Conservation (phyloP, 345 rosid species). For the Citrus australasica region DNA sequence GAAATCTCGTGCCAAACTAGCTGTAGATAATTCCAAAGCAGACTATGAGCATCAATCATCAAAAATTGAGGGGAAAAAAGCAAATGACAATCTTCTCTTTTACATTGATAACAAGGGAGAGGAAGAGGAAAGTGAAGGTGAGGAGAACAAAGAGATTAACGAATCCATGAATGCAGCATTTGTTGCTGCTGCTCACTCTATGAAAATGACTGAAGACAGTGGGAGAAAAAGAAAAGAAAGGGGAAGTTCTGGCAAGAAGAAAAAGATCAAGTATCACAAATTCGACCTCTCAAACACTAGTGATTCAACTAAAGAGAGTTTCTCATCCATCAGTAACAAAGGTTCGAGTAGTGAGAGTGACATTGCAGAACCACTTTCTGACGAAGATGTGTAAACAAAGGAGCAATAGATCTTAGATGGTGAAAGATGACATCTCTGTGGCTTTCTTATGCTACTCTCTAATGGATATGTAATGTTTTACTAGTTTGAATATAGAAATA, state of each 20-base stretch:
- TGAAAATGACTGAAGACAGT: constrained; percentile 20
- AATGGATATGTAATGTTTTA: not conserved
- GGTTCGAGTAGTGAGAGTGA: constrained; percentile 37
- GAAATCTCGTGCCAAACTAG: constrained; percentile 37
- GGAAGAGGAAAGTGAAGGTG: constrained; percentile 13
- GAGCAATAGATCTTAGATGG: not conserved
- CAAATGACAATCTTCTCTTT: constrained; percentile 24
- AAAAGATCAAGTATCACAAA: constrained; percentile 27
- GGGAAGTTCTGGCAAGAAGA: constrained; percentile 18
- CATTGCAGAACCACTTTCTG: constrained; percentile 41
- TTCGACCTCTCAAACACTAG: constrained; percentile 20
- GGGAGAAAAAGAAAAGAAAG: constrained; percentile 32
- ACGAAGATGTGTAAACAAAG: constrained; percentile 19
- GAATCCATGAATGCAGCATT: constrained; percentile 35
- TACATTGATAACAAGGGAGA: constrained; percentile 43
- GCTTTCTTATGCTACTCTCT: not conserved
- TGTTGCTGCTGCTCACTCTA: constrained; percentile 41
- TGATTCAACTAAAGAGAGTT: constrained; percentile 18
- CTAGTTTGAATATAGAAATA: not conserved
- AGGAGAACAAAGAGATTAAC: constrained; percentile 22
- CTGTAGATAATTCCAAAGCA: constrained; percentile 23
- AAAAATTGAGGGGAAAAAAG: constrained; percentile 17
- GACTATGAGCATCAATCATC: constrained; percentile 19
- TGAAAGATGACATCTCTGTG: not conserved
- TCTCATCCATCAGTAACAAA: constrained; percentile 16